Evolutionary conservation across 2,329 filamentous ascomycete species (phyloP).

Genomic region (Pseudofabraea citricarpa): DNA sequence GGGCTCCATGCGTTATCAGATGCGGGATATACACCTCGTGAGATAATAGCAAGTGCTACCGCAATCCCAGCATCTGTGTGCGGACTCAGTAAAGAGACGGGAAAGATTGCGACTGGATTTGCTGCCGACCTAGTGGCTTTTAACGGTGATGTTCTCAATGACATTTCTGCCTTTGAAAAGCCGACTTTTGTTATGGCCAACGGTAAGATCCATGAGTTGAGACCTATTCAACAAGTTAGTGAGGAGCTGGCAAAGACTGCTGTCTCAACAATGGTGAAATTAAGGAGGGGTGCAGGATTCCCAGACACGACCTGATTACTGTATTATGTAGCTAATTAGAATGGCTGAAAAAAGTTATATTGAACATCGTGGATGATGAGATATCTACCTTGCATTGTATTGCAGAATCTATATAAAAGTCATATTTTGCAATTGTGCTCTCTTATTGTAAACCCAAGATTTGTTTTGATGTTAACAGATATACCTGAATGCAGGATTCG

Average conservation of each 20-base stretch:
- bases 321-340: no score
- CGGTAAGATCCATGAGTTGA: neutral
- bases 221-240: neutral
- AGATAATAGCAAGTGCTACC: conserved; percentile 8
- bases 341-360: no score
- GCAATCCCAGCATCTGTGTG: conserved; percentile 8
- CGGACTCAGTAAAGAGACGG: conserved; percentile 7
- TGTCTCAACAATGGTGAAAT: neutral
- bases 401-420: no score
- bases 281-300: neutral
- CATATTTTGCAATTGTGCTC: no score
- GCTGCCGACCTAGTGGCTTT: conserved; percentile 1
- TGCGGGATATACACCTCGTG: conserved; percentile 7
- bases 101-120: conserved; percentile 7
- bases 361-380: no score
- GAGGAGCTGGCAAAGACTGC: neutral
- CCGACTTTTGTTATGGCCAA: neutral
- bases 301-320: no score
- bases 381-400: no score
- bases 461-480: no score
- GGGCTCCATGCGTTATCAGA: conserved; percentile 8
- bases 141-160: neutral
- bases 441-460: no score
- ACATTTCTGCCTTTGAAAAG: neutral
- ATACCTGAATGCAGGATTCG: conserved; percentile 6